Conservation (phyloP, 1,139 yeast genomes). For the Kluyveromyces sp. region DNA sequence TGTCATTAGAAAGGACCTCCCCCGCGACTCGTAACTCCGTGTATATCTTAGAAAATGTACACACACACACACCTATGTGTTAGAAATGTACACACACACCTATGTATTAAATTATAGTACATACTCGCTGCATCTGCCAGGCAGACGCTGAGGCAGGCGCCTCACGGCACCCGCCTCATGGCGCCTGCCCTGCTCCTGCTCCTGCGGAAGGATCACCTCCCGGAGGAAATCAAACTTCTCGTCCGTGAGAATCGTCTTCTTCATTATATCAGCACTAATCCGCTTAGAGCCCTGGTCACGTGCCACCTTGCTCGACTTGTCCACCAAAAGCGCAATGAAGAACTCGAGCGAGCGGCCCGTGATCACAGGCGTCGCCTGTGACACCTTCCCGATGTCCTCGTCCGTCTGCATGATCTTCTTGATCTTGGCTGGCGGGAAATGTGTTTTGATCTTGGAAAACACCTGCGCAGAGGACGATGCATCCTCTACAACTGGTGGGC, state of each 20-base stretch:
- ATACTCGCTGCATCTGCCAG: not conserved
- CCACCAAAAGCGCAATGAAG: no score
- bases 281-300: conserved; percentile 59
- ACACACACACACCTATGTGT: no score
- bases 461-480: no score
- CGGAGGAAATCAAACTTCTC: conserved; percentile 90
- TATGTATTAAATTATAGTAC: no score
- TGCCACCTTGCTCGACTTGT: no score
- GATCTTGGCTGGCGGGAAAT: conserved; percentile 94
- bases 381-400: conserved; percentile 99
- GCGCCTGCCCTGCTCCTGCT: not conserved
- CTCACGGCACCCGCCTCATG: not conserved
- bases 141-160: not conserved
- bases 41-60: no score
- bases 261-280: conserved; percentile 75
- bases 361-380: no score
- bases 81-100: conserved; percentile 30
- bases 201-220: conserved; percentile 37
- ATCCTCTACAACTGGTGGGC: no score
- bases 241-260: conserved; percentile 73
- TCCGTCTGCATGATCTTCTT: conserved; percentile 96
- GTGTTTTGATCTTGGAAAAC: conserved; percentile 58
- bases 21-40: no score
- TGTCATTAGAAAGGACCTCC: no score
- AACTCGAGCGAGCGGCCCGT: no score